A percentile compares a stretch with the other conserved stretches of the same genome.
phyloP scores from a whole-genome alignment of 306 rosid species.

The Dalbergia cultrata region DNA sequence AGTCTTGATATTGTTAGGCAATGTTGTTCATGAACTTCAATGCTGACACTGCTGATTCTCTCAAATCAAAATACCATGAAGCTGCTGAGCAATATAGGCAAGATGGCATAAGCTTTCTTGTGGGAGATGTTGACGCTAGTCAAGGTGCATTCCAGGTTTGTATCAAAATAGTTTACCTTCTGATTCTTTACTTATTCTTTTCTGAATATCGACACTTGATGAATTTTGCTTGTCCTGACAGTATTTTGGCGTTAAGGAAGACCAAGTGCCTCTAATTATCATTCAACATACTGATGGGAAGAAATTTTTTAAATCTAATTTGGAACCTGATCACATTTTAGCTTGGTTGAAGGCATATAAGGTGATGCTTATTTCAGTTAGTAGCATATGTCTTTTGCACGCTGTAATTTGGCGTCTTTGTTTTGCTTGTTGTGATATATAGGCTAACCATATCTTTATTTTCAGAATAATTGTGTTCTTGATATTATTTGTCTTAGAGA shows the following conservation, averaged over 20 bases:
- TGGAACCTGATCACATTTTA: slow-evolving; percentile 71
- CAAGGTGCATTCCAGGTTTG: slow-evolving; percentile 82
- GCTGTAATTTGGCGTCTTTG: not conserved
- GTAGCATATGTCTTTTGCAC: not conserved
- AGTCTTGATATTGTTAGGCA: slow-evolving; percentile 59
- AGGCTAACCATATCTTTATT: not conserved
- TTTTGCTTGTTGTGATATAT: not conserved
- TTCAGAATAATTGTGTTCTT: not conserved
- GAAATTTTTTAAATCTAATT: slow-evolving; percentile 68
- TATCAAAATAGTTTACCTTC: slow-evolving; percentile 21
- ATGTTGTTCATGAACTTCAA: slow-evolving; percentile 79
- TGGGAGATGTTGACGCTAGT: slow-evolving; percentile 74
- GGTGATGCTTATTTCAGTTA: slow-evolving; percentile 54
- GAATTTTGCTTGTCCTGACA: slow-evolving; percentile 43
- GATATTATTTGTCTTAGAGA: not conserved
- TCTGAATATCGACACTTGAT: slow-evolving; percentile 24
- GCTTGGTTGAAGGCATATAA: slow-evolving; percentile 83
- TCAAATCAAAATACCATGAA: slow-evolving; percentile 67
- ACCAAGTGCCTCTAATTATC: slow-evolving; percentile 77
- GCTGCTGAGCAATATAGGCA: slow-evolving; percentile 74
- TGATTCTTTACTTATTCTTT: not conserved
- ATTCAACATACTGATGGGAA: slow-evolving; percentile 64
- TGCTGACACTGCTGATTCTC: slow-evolving; percentile 61
- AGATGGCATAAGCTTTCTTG: slow-evolving; percentile 71
- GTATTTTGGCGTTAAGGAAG: slow-evolving; percentile 81